Conservation (phyloP, 129 eudicot genomes). For the Rutidosis leptorrhynchoides region DNA sequence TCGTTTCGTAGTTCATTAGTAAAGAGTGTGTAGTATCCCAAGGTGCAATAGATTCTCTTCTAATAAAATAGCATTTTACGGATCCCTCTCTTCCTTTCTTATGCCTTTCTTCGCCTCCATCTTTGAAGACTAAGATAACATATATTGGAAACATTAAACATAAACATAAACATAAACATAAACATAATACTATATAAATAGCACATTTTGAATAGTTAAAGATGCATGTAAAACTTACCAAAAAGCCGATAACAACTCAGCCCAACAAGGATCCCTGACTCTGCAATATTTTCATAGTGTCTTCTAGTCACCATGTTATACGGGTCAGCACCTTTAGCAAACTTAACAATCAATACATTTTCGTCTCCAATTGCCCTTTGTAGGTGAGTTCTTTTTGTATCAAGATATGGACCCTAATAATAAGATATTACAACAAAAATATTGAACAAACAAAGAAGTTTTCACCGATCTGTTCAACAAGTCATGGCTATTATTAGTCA, state of each 20-base stretch:
- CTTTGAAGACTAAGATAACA: conserved; percentile 87
- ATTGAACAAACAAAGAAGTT: not conserved
- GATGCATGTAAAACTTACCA: conserved; percentile 37
- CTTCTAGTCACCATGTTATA: conserved; percentile 1
- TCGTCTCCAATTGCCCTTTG: conserved; percentile 69
- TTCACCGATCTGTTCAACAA: not conserved
- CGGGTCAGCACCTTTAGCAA: conserved; percentile 23
- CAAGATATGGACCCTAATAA: conserved; percentile 76
- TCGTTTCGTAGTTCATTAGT: conserved; percentile 23
- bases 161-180: no score
- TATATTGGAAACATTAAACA: no score
- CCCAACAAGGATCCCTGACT: conserved; percentile 62
- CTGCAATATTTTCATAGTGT: conserved; percentile 31
- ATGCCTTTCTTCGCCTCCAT: conserved; percentile 51
- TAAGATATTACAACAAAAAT: conserved; percentile 4
- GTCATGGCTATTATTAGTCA: not conserved
- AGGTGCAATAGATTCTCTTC: conserved; percentile 40
- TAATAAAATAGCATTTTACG: conserved; percentile 57
- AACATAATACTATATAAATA: not conserved
- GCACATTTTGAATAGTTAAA: conserved; percentile 16
- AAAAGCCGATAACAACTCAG: conserved; percentile 52
- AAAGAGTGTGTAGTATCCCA: conserved; percentile 22
- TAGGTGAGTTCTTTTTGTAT: conserved; percentile 44
- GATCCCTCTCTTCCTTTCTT: conserved; percentile 21
- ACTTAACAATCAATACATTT: conserved; percentile 65